A percentile compares a stretch with the other conserved stretches of the same genome.
phyloP scores from a whole-genome alignment of 345 rosid genomes.

The Mercurialis annua region DNA sequence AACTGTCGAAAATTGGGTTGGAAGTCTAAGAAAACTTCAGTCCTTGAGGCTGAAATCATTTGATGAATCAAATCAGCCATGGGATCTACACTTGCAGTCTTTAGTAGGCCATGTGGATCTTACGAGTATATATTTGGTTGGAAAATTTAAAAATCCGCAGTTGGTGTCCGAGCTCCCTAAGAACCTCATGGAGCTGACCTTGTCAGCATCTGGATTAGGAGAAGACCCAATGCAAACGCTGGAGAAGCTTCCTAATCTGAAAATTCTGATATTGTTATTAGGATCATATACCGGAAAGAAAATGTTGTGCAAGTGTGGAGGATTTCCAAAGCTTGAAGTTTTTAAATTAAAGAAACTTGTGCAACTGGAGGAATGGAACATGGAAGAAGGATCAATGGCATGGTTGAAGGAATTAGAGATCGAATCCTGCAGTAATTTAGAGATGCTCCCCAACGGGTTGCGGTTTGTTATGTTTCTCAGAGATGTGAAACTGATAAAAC shows the following conservation, averaged over 20 bases:
- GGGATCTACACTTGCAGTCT: not conserved
- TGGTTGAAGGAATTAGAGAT: constrained; percentile 12
- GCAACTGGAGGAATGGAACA: not conserved
- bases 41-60: constrained; percentile 9
- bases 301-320: not conserved
- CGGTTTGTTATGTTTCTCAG: not conserved
- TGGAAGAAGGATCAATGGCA: constrained; percentile 3
- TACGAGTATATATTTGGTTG: not conserved
- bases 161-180: not conserved
- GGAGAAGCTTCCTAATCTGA: constrained; percentile 10
- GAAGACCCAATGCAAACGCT: constrained; percentile 6
- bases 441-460: constrained; percentile 16
- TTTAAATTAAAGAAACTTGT: not conserved
- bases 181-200: constrained; percentile 10
- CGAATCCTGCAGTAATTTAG: not conserved
- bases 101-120: not conserved
- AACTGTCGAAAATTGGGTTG: not conserved
- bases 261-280: not conserved
- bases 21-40: not conserved
- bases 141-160: not conserved
- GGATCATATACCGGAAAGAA: not conserved
- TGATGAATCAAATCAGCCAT: not conserved
- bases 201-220: constrained; percentile 9
- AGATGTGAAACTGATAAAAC: not conserved
- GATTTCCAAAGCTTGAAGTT: not conserved